Evolutionary conservation across 2,329 filamentous ascomycete genomes (phyloP).

Genomic region (Colletotrichum destructivum): DNA sequence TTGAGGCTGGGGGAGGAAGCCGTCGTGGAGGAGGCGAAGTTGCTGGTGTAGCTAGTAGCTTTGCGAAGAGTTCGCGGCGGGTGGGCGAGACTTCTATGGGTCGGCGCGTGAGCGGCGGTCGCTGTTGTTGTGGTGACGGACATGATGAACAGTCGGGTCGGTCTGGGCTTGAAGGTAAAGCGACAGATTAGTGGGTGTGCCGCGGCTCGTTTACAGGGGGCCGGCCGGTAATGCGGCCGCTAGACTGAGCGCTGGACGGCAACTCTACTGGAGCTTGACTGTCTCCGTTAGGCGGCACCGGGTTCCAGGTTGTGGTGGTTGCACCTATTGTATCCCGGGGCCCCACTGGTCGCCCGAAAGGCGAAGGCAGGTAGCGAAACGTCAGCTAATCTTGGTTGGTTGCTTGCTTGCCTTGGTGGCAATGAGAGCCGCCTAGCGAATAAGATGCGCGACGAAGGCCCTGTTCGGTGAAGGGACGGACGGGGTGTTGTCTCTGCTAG

Average conservation of each 20-base stretch:
- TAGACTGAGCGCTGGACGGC: conserved; percentile 27
- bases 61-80: conserved; percentile 59
- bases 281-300: conserved; percentile 26
- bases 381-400: conserved; percentile 5
- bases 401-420: conserved; percentile 31
- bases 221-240: conserved; percentile 22
- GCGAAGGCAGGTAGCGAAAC: conserved; percentile 26
- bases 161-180: conserved; percentile 22
- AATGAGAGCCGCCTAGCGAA: conserved; percentile 25
- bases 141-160: conserved; percentile 33
- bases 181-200: conserved; percentile 32
- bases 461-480: conserved; percentile 1
- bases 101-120: conserved; percentile 40
- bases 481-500: conserved; percentile 1
- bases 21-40: conserved; percentile 56
- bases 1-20: conserved; percentile 74
- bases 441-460: conserved; percentile 21
- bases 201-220: conserved; percentile 29
- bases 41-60: conserved; percentile 53
- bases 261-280: conserved; percentile 32
- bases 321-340: conserved; percentile 31
- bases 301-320: conserved; percentile 32
- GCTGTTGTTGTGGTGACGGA: conserved; percentile 43
- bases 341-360: conserved; percentile 30
- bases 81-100: conserved; percentile 41